Evolutionary conservation across 2,329 filamentous ascomycete species (phyloP).

Genomic region (Xylaria sp.): DNA sequence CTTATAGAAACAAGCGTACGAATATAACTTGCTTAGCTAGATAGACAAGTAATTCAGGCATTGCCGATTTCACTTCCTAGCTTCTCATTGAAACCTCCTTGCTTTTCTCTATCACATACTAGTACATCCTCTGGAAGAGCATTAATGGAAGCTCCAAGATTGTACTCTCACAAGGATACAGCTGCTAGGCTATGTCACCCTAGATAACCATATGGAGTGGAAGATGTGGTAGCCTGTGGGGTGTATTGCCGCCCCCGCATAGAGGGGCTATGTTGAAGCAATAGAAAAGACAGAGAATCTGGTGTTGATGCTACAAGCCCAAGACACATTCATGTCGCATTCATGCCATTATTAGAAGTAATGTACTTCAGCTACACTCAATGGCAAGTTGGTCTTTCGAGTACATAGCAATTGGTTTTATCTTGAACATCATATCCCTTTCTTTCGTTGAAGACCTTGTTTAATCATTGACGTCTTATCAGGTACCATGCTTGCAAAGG

Average conservation of each 20-base stretch:
- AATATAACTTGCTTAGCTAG: not conserved
- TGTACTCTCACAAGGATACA: not conserved
- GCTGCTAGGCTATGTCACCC: not conserved
- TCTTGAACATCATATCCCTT: not conserved
- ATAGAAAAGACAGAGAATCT: not conserved
- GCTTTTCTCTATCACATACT: not conserved
- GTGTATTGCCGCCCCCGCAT: not conserved
- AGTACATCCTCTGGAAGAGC: no score
- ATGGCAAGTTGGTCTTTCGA: not conserved
- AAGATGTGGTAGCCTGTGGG: not conserved
- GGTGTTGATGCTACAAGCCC: not conserved
- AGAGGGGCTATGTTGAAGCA: slow-evolving; percentile 4
- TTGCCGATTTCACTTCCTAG: not conserved
- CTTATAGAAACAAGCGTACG: not conserved
- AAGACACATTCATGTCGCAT: no score
- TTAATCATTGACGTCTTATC: not conserved
- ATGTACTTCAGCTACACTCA: no score
- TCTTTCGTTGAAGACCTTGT: not conserved
- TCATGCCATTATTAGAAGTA: no score
- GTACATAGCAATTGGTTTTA: not conserved
- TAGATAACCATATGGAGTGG: not conserved
- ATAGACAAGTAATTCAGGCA: not conserved
- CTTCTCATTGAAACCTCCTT: not conserved
- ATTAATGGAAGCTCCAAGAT: not conserved
- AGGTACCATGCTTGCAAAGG: not conserved